Conservation (phyloP, 2,329 filamentous ascomycete species). For the Rhynchosporium graminicola region DNA sequence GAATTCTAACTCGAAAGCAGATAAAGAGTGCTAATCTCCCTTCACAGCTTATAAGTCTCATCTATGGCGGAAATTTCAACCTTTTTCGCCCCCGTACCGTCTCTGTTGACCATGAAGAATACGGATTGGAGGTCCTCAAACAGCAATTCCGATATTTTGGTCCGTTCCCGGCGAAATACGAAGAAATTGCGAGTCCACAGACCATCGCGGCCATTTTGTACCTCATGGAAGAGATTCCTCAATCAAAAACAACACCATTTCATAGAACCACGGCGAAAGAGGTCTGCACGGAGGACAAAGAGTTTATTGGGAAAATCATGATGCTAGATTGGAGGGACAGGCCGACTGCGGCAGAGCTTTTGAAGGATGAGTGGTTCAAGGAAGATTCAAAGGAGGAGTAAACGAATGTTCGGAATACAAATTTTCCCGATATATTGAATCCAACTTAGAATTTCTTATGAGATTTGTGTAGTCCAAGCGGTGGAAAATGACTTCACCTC, state of each 20-base stretch:
- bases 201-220: conserved; percentile 20
- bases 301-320: conserved; percentile 25
- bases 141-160: conserved; percentile 22
- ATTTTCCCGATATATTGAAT: background rate
- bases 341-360: conserved; percentile 25
- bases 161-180: conserved; percentile 19
- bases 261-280: conserved; percentile 22
- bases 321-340: conserved; percentile 29
- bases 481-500: too few species aligned
- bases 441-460: too few species aligned
- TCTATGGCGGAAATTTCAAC: conserved; percentile 28
- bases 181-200: conserved; percentile 20
- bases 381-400: conserved; percentile 13
- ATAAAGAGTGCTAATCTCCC: conserved; percentile 7
- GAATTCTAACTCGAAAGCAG: background rate
- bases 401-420: conserved; percentile 2
- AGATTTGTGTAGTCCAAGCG: too few species aligned
- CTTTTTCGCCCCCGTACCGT: conserved; percentile 20
- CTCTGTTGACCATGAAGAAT: conserved; percentile 20
- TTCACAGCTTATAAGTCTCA: conserved; percentile 26
- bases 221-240: conserved; percentile 22
- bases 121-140: conserved; percentile 24
- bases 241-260: conserved; percentile 36
- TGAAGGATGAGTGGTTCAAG: conserved; percentile 31
- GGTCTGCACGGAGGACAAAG: conserved; percentile 8